Conservation (phyloP, 768 basidiomycete genomes). For the Mycena floridula region DNA sequence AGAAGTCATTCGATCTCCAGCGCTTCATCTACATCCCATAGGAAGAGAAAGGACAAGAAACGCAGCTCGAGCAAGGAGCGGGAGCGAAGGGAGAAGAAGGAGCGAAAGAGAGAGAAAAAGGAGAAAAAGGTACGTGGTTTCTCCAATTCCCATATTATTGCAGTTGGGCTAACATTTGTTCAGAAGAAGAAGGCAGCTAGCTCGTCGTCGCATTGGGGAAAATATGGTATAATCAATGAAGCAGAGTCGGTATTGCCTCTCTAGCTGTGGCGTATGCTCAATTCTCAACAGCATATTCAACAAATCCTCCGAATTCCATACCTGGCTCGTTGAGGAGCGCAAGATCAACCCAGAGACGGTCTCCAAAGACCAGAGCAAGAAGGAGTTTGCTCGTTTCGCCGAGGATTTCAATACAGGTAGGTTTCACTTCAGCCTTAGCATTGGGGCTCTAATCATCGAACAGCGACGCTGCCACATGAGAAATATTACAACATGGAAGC, state of each 20-base stretch:
- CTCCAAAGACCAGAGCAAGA: constrained; percentile 78
- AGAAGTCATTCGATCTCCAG: constrained; percentile 32
- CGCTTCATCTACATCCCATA: too few species aligned
- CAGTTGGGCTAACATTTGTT: constrained; percentile 3
- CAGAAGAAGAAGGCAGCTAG: constrained; percentile 54
- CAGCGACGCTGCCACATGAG: constrained; percentile 89
- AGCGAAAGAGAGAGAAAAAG: constrained; percentile 72
- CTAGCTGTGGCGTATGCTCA: not conserved
- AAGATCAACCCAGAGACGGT: constrained; percentile 87
- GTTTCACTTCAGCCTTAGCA: constrained; percentile 9
- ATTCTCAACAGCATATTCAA: constrained; percentile 68
- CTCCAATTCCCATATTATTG: not conserved
- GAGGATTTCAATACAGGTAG: constrained; percentile 82
- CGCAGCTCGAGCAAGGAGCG: constrained; percentile 33
- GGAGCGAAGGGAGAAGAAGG: constrained; percentile 55
- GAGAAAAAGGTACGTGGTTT: constrained; percentile 27
- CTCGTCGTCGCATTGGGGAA: constrained; percentile 76
- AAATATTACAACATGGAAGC: constrained; percentile 91
- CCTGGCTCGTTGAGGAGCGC: constrained; percentile 91
- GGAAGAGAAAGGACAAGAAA: constrained; percentile 35
- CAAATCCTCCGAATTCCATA: constrained; percentile 81
- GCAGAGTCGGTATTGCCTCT: constrained; percentile 55
- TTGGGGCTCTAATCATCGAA: not conserved
- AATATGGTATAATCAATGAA: constrained; percentile 83
- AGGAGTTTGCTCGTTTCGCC: constrained; percentile 77